A percentile compares a stretch with the other conserved stretches of the same genome.
phyloP scores from a whole-genome alignment of 495 filamentous ascomycete species.

The Aspergillus sclerotiicarbonarius region DNA sequence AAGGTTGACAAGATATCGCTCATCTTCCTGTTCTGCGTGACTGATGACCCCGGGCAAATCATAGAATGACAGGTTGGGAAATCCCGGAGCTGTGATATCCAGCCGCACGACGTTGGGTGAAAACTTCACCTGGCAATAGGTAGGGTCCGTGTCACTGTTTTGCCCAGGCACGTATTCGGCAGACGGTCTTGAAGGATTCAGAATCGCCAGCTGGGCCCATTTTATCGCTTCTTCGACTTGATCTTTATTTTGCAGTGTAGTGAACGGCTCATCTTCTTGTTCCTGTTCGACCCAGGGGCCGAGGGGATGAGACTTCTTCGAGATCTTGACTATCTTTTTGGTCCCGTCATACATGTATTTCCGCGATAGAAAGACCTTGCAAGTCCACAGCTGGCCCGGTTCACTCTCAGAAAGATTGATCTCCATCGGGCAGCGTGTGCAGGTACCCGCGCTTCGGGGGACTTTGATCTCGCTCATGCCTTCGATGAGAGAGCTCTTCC shows the following conservation, averaged over 20 bases:
- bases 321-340: slow-evolving; percentile 16
- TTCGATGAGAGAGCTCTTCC: slow-evolving; percentile 79
- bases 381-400: slow-evolving; percentile 52
- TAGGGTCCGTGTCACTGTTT: slow-evolving; percentile 25
- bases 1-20: slow-evolving; percentile 61
- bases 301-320: slow-evolving; percentile 31
- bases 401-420: slow-evolving; percentile 65
- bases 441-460: slow-evolving; percentile 65
- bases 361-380: slow-evolving; percentile 57
- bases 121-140: slow-evolving; percentile 56
- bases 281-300: slow-evolving; percentile 45
- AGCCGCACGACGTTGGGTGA: slow-evolving; percentile 74
- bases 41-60: slow-evolving; percentile 80
- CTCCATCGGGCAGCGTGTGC: slow-evolving; percentile 74
- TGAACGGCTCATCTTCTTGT: slow-evolving; percentile 42
- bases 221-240: slow-evolving; percentile 58
- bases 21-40: slow-evolving; percentile 57
- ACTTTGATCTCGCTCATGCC: slow-evolving; percentile 76
- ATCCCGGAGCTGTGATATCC: slow-evolving; percentile 65
- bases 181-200: slow-evolving; percentile 54
- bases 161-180: slow-evolving; percentile 50
- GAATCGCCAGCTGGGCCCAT: slow-evolving; percentile 69
- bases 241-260: slow-evolving; percentile 34
- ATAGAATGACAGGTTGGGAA: slow-evolving; percentile 73
- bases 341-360: slow-evolving; percentile 52